Evolutionary conservation across 192 early-diverging fungal species (phyloP), one percentile per base, ranked within the genome.

Genomic region (Coemansia sp.): DNA sequence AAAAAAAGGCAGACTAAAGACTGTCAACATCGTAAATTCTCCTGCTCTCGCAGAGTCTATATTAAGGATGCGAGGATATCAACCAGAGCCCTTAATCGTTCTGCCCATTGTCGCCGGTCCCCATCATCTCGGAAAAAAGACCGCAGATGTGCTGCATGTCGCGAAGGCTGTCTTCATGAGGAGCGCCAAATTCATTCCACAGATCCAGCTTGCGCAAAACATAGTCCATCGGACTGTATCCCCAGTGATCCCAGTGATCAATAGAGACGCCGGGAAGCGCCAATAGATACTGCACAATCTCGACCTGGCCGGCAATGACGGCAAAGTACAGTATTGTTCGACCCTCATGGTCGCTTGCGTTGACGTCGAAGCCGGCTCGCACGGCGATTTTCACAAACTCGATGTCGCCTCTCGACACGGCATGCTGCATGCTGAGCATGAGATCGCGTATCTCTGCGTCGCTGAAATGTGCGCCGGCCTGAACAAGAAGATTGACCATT

Each of bases 391-490:
- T 81, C 27, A 81, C 67, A 64, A 81, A 70, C 49, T 81, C 74
- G 65, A 72, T 75, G 35, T 81, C 79, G 49, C 79, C 74, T 19
- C 71, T 61, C 1, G 74, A 55, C 20, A 75, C 74, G 3, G 74
- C 79, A 42, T 77, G 76, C 49, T 83, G 67, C 60, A 87, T 62
- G 52, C 74, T 73, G 8, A 69, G 62, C 45, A 83, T 74, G 8
- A 92, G 75, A 58, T 93, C 92, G 28, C 85, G 79, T 35, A 82
- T 71, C 65, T 97, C 94, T 8, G 87, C 86, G 46, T 92, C 88
- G 52, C 88, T 86, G 67, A 98, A 94, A 65, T 95, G 94, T 16
- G 92, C 94, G 25, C 94, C 96, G 1, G 92, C 87, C 35, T 88
- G 68, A 7, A 86, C 48, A 42, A 98, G 74, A 58, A 97, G 61